A percentile compares a stretch with the other conserved stretches of the same genome.
Evolutionary conservation across 345 rosid genomes (phyloP).

Genomic region (Punica granatum): DNA sequence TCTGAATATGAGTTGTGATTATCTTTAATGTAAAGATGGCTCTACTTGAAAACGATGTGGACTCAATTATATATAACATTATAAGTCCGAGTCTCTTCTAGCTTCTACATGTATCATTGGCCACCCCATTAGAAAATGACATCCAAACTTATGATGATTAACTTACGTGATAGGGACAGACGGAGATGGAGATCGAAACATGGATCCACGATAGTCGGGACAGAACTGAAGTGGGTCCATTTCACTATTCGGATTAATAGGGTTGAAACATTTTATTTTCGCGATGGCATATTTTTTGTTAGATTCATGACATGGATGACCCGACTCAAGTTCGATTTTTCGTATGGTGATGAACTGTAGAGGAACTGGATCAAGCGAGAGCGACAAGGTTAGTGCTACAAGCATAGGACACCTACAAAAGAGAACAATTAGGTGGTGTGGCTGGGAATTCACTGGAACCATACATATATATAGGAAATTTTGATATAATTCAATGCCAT

Average conservation of each 20-base stretch:
- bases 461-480: neutral
- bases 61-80: neutral
- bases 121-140: neutral
- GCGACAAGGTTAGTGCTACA: neutral
- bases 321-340: no score
- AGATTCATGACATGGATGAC: no score
- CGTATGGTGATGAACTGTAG: no score
- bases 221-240: no score
- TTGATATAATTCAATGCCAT: no score
- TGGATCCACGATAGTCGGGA: no score
- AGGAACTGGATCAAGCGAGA: no score
- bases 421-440: neutral
- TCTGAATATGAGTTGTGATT: neutral
- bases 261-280: no score
- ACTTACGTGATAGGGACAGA: neutral
- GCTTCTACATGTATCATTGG: neutral
- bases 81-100: neutral
- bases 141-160: no score
- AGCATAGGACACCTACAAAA: neutral
- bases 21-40: neutral
- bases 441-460: neutral
- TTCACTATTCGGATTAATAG: no score
- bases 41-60: neutral
- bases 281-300: no score
- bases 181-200: neutral